These are phyloP conservation scores for Hyphodiscus hymeniophilus DNA, from an alignment of 495 filamentous ascomycete genomes.

Conservation along the genomic window DNA sequence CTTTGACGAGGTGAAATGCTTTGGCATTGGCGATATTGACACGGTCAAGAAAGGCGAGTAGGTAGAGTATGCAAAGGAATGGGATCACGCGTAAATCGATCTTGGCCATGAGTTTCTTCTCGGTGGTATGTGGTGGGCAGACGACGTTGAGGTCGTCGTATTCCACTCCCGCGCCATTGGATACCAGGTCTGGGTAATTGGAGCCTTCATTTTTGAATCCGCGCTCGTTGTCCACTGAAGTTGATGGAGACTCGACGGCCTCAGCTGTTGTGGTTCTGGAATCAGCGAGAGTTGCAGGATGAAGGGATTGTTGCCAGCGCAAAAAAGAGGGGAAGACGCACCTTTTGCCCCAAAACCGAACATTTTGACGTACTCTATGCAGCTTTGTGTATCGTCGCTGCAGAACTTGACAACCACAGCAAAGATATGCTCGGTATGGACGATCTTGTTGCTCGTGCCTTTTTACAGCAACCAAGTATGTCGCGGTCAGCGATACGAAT, in stretches of 20 bases:
- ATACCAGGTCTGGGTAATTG: slow-evolving; percentile 22
- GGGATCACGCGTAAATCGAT: slow-evolving; percentile 80
- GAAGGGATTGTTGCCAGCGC: not conserved
- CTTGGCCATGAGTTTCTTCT: slow-evolving; percentile 61
- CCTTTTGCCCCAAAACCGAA: slow-evolving; percentile 5
- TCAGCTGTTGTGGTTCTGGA: not conserved
- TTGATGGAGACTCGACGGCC: slow-evolving; percentile 4
- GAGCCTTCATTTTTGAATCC: slow-evolving; percentile 14
- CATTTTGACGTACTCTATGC: slow-evolving; percentile 5
- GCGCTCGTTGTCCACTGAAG: slow-evolving; percentile 10
- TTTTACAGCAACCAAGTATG: not conserved
- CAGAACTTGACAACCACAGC: not conserved
- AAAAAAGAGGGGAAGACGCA: not conserved
- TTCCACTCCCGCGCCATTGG: slow-evolving; percentile 6
- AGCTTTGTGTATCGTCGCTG: too few relatives aligned
- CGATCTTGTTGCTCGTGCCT: not conserved
- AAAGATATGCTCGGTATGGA: not conserved
- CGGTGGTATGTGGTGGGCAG: slow-evolving; percentile 57
- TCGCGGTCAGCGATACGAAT: not conserved
- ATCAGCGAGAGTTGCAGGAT: not conserved
- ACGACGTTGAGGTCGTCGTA: slow-evolving; percentile 34
- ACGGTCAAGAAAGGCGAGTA: slow-evolving; percentile 82
- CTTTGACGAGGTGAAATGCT: slow-evolving; percentile 38
- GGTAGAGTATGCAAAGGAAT: slow-evolving; percentile 72
- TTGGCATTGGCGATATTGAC: slow-evolving; percentile 47